Evolutionary conservation across 2,329 filamentous ascomycete genomes (phyloP).

Genomic region (Lachnellula cervina): DNA sequence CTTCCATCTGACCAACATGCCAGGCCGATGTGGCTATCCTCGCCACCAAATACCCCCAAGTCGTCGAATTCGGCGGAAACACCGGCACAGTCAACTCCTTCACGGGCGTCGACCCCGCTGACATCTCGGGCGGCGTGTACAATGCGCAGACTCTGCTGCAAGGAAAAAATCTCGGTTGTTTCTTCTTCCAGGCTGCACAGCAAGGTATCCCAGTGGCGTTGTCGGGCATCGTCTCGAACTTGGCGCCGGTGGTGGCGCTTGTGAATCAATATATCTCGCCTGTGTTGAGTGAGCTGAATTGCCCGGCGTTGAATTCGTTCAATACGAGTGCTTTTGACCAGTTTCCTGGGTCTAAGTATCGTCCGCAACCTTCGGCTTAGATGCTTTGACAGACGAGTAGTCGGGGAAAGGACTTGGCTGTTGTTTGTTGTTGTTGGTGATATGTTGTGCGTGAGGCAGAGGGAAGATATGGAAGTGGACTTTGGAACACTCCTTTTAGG

Average conservation of each 20-base stretch:
- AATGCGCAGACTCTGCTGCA: constrained; percentile 40
- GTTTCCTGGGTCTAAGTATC: constrained; percentile 14
- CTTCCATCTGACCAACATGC: no score
- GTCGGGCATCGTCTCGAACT: background rate
- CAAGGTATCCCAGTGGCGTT: background rate
- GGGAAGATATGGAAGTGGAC: no score
- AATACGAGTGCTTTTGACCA: constrained; percentile 9
- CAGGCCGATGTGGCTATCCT: constrained; percentile 36
- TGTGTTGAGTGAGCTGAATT: constrained; percentile 1
- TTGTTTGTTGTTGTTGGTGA: no score
- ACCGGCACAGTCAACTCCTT: constrained; percentile 48
- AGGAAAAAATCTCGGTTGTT: constrained; percentile 45
- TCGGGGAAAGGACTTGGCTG: no score
- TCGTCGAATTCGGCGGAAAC: constrained; percentile 43
- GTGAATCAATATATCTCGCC: constrained; percentile 5
- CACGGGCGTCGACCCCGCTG: constrained; percentile 39
- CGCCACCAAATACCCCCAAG: constrained; percentile 32
- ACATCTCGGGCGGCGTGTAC: constrained; percentile 39
- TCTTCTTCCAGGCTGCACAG: constrained; percentile 19
- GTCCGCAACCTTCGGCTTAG: background rate
- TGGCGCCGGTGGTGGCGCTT: background rate
- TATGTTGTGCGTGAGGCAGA: no score
- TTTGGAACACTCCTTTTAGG: no score
- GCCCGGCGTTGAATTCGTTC: constrained; percentile 8
- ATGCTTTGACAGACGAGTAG: no score